phyloP scores from a whole-genome alignment of 2,329 filamentous ascomycete species.

The Aurifilum marmelostoma region DNA sequence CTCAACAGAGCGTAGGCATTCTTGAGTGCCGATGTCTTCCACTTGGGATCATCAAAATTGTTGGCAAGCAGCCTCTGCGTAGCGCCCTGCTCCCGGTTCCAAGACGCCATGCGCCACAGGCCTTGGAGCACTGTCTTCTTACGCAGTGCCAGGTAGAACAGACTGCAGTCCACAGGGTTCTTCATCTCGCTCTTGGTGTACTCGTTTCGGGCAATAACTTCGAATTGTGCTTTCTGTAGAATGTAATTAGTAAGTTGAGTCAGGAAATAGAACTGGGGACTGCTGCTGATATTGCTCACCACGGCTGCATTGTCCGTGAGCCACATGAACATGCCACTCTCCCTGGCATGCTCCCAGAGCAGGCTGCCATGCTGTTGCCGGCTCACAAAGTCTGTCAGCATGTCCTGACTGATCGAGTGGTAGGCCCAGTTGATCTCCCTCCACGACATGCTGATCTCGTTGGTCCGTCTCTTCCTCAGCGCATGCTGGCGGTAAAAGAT shows the following conservation, averaged over 20 bases:
- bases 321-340: conserved; percentile 96
- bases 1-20: conserved; percentile 96
- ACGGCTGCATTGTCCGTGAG: conserved; percentile 75
- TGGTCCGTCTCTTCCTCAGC: conserved; percentile 66
- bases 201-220: conserved; percentile 88
- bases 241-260: conserved; percentile 23
- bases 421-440: conserved; percentile 86
- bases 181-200: conserved; percentile 87
- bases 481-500: conserved; percentile 84
- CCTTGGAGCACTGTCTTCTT: conserved; percentile 92
- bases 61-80: conserved; percentile 84
- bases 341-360: conserved; percentile 81
- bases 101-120: conserved; percentile 91
- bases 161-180: conserved; percentile 86
- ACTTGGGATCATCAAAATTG: conserved; percentile 84
- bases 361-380: conserved; percentile 78
- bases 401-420: conserved; percentile 85
- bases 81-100: conserved; percentile 82
- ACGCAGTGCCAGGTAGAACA: conserved; percentile 87
- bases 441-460: conserved; percentile 70
- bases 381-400: conserved; percentile 81
- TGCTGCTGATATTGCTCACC: conserved; percentile 64
- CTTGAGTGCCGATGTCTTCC: conserved; percentile 88
- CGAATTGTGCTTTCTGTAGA: conserved; percentile 73
- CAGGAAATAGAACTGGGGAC: too few species aligned